phyloP scores from a whole-genome alignment of 805 yeast genomes.

The Schwanniomyces pseudopolymorphus region DNA sequence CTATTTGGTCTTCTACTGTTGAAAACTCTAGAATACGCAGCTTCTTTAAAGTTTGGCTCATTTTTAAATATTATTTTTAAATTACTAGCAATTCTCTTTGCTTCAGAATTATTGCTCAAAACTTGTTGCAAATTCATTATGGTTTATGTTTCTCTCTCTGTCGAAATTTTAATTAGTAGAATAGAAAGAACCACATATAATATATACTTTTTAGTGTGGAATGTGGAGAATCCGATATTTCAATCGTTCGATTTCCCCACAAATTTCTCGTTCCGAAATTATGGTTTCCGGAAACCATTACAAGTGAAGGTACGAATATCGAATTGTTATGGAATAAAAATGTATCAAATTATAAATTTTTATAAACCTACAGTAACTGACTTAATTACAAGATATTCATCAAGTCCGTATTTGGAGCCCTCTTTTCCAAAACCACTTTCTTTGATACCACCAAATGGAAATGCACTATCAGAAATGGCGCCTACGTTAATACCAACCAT shows the following conservation, averaged over 20 bases:
- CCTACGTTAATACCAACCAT: constrained; percentile 69
- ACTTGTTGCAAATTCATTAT: background rate
- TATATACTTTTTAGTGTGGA: background rate
- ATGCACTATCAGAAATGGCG: constrained; percentile 60
- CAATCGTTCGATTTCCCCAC: no score
- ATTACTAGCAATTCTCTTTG: background rate
- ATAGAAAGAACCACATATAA: background rate
- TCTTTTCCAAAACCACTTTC: constrained; percentile 42
- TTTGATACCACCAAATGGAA: constrained; percentile 44
- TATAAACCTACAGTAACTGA: background rate
- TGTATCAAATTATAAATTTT: background rate
- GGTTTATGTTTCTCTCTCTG: background rate
- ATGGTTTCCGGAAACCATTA: no score
- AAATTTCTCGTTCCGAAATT: no score
- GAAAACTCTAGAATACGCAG: background rate
- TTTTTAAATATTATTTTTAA: background rate
- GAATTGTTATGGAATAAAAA: background rate
- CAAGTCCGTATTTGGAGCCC: background rate
- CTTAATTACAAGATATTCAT: background rate
- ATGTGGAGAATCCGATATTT: background rate
- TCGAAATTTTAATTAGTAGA: background rate
- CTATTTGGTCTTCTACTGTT: constrained; percentile 1
- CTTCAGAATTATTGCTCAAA: background rate
- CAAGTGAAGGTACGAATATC: no score
- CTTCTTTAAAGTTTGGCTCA: background rate